phyloP scores from a whole-genome alignment of 495 filamentous ascomycete genomes.

The Penicillium paradoxum region DNA sequence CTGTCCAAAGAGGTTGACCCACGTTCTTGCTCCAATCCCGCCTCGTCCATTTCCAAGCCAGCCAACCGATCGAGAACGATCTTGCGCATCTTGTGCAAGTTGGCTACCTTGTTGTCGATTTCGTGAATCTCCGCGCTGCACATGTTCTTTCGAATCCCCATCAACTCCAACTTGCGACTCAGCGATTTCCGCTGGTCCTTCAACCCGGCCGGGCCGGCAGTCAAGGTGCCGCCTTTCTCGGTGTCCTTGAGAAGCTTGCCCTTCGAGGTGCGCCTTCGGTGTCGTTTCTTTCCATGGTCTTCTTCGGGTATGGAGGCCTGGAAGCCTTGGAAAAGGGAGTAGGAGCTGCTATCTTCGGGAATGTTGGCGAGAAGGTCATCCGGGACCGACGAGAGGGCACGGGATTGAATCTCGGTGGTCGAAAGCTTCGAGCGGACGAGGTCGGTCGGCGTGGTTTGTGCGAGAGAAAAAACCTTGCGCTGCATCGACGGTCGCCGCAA shows the following conservation, averaged over 20 bases:
- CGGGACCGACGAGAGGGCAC: constrained; percentile 80
- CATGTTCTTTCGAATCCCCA: constrained; percentile 94
- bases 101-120: constrained; percentile 94
- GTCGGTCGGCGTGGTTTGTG: constrained; percentile 84
- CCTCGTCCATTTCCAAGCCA: constrained; percentile 86
- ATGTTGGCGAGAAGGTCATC: constrained; percentile 87
- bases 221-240: constrained; percentile 46
- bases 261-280: constrained; percentile 64
- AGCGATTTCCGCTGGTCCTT: constrained; percentile 72
- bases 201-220: constrained; percentile 61
- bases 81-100: constrained; percentile 87
- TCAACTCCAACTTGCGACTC: constrained; percentile 82
- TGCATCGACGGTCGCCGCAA: constrained; percentile 77
- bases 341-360: constrained; percentile 76
- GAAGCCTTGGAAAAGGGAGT: constrained; percentile 95
- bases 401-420: constrained; percentile 87
- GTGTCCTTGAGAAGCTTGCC: constrained; percentile 67
- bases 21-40: constrained; percentile 84
- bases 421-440: constrained; percentile 89
- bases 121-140: constrained; percentile 92
- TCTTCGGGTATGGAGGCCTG: constrained; percentile 82
- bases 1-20: constrained; percentile 25
- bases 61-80: constrained; percentile 89
- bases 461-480: constrained; percentile 81
- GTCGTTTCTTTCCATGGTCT: constrained; percentile 58